phyloP scores from a whole-genome alignment of 2,329 filamentous ascomycete genomes.

The Mycosphaerella sp. region DNA sequence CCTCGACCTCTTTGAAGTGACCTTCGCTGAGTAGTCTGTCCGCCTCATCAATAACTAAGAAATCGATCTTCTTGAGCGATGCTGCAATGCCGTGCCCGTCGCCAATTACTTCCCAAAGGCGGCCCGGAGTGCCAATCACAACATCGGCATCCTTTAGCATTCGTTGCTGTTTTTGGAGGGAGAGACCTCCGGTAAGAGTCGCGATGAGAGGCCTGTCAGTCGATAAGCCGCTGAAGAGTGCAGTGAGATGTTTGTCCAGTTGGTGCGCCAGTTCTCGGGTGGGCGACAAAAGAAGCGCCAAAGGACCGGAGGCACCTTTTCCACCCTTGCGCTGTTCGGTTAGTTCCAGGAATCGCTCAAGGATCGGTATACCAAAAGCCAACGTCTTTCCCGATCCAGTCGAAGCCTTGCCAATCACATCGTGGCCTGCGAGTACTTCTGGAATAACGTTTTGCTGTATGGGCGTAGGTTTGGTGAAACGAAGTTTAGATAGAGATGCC shows the following conservation, averaged over 20 bases:
- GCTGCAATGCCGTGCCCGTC: conserved; percentile 62
- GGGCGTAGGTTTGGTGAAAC: conserved; percentile 71
- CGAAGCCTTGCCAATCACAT: conserved; percentile 91
- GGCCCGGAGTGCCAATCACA: conserved; percentile 75
- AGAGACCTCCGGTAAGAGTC: conserved; percentile 84
- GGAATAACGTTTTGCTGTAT: conserved; percentile 81
- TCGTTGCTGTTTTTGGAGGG: conserved; percentile 89
- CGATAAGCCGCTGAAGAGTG: conserved; percentile 64
- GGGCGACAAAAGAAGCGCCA: conserved; percentile 79
- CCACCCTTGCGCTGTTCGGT: conserved; percentile 19
- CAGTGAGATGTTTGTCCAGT: conserved; percentile 72
- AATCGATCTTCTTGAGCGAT: conserved; percentile 67
- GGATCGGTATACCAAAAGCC: conserved; percentile 87
- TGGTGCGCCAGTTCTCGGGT: conserved; percentile 94
- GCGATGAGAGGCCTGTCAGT: conserved; percentile 55
- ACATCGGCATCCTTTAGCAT: conserved; percentile 80
- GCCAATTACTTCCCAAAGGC: conserved; percentile 90
- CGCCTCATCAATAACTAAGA: conserved; percentile 88
- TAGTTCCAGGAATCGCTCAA: conserved; percentile 69
- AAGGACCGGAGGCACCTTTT: conserved; percentile 44
- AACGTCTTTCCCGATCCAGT: conserved; percentile 96
- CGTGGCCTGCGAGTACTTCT: conserved; percentile 71
- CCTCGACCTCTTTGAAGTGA: conserved; percentile 88
- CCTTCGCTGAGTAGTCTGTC: conserved; percentile 87
- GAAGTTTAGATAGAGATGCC: conserved; percentile 68